phyloP scores from a whole-genome alignment of 805 yeast genomes.

The Torulaspora delbrueckii region DNA sequence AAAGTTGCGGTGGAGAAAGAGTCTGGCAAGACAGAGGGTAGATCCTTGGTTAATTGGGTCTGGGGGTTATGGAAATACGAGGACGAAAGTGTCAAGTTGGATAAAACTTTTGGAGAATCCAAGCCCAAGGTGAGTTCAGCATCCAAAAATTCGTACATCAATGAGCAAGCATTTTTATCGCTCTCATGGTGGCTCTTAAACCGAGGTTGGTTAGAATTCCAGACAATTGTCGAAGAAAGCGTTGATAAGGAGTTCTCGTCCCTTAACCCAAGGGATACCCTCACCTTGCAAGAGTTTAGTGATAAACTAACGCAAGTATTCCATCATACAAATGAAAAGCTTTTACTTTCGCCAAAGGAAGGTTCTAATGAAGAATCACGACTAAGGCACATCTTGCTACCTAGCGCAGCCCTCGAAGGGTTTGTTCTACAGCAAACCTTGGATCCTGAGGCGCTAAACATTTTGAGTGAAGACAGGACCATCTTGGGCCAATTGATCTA shows the following conservation, averaged over 20 bases:
- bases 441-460: conserved; percentile 38
- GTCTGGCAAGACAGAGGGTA: conserved; percentile 12
- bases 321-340: conserved; percentile 29
- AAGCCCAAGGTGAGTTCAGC: conserved; percentile 23
- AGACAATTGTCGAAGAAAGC: conserved; percentile 47
- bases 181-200: conserved; percentile 93
- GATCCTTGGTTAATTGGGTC: conserved; percentile 6
- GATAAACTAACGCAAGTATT: conserved; percentile 38
- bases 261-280: conserved; percentile 67
- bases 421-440: conserved; percentile 52
- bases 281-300: conserved; percentile 59
- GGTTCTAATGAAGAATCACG: conserved; percentile 19
- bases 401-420: conserved; percentile 44
- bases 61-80: conserved; percentile 8
- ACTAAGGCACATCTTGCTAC: conserved; percentile 43
- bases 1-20: conserved; percentile 47
- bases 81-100: background rate
- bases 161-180: conserved; percentile 79
- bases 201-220: conserved; percentile 68
- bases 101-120: conserved; percentile 19
- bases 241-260: conserved; percentile 59
- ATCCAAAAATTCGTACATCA: conserved; percentile 37
- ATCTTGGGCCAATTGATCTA: conserved; percentile 38
- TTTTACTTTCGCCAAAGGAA: conserved; percentile 20
- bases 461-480: conserved; percentile 27